Evolutionary conservation across 2,329 filamentous ascomycete species (phyloP).

Genomic region (Rhynchosporium secalis): DNA sequence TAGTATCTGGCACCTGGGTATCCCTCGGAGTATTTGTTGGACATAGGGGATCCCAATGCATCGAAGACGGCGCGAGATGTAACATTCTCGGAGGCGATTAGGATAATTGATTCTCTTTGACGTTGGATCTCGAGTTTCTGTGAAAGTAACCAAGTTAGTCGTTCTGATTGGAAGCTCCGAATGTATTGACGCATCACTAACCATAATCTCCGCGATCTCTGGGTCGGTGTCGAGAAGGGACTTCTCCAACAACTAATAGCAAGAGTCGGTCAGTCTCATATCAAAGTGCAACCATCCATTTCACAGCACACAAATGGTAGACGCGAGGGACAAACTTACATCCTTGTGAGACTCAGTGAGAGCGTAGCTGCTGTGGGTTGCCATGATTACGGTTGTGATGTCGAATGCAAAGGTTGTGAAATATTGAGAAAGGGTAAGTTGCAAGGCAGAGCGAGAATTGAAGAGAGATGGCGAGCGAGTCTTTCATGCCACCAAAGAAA

Average conservation of each 20-base stretch:
- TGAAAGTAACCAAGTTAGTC: neutral
- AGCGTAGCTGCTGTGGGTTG: slow-evolving; percentile 21
- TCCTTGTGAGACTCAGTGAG: slow-evolving; percentile 22
- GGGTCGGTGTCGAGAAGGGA: slow-evolving; percentile 87
- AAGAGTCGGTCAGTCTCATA: slow-evolving; percentile 40
- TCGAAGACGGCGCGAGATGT: slow-evolving; percentile 98
- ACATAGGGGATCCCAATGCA: slow-evolving; percentile 90
- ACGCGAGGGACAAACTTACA: slow-evolving; percentile 7
- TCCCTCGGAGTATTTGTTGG: slow-evolving; percentile 99
- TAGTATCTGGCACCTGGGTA: slow-evolving; percentile 99
- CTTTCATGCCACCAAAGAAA: slow-evolving; percentile 12
- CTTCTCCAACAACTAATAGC: slow-evolving; percentile 85
- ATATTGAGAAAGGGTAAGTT: neutral
- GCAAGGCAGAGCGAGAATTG: neutral
- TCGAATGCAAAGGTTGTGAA: neutral
- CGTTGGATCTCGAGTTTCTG: slow-evolving; percentile 92
- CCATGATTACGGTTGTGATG: slow-evolving; percentile 21
- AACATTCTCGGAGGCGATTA: slow-evolving; percentile 99
- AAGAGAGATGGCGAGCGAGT: neutral
- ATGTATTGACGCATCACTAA: slow-evolving; percentile 47
- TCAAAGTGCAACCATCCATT: neutral
- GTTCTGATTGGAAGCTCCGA: neutral
- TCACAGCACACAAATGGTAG: neutral
- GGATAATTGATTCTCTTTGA: slow-evolving; percentile 96
- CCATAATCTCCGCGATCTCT: slow-evolving; percentile 96